phyloP scores from a whole-genome alignment of 2,329 filamentous ascomycete species.

The Aureobasidium melanogenum region DNA sequence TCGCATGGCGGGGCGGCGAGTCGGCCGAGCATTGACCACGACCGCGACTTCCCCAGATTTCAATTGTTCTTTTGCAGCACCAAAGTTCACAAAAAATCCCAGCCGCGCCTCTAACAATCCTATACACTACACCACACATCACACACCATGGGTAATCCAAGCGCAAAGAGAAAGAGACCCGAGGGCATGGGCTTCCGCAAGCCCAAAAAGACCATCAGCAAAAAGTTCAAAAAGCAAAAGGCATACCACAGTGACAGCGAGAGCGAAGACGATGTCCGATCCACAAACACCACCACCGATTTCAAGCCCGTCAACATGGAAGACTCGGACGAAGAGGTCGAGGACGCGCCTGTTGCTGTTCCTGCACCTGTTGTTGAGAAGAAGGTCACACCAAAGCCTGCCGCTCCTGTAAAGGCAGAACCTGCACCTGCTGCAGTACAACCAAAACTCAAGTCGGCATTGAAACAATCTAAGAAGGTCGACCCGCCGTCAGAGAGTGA shows the following conservation, averaged over 20 bases:
- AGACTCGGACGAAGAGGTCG: slow-evolving; percentile 34
- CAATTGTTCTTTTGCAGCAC: neutral
- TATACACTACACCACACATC: slow-evolving; percentile 8
- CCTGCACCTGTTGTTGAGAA: slow-evolving; percentile 15
- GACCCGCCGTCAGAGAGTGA: slow-evolving; percentile 13
- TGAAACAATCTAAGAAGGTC: slow-evolving; percentile 7
- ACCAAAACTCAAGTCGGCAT: slow-evolving; percentile 11
- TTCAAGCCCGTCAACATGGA: slow-evolving; percentile 44
- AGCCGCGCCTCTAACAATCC: neutral
- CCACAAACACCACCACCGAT: slow-evolving; percentile 26
- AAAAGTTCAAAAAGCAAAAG: slow-evolving; percentile 54
- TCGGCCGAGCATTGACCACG: neutral
- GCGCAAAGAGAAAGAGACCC: slow-evolving; percentile 35
- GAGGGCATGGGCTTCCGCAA: slow-evolving; percentile 29
- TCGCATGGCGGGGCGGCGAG: neutral
- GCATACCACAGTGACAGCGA: slow-evolving; percentile 57
- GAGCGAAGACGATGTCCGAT: slow-evolving; percentile 33
- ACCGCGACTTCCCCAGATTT: neutral
- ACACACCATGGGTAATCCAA: slow-evolving; percentile 13
- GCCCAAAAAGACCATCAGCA: slow-evolving; percentile 43
- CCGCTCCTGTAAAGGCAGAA: neutral
- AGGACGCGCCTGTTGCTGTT: slow-evolving; percentile 18
- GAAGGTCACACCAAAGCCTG: neutral
- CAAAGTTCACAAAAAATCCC: slow-evolving; percentile 3
- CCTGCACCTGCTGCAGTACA: neutral